Conservation (phyloP, 352 stramenopile species). For the Pythium biforme region DNA sequence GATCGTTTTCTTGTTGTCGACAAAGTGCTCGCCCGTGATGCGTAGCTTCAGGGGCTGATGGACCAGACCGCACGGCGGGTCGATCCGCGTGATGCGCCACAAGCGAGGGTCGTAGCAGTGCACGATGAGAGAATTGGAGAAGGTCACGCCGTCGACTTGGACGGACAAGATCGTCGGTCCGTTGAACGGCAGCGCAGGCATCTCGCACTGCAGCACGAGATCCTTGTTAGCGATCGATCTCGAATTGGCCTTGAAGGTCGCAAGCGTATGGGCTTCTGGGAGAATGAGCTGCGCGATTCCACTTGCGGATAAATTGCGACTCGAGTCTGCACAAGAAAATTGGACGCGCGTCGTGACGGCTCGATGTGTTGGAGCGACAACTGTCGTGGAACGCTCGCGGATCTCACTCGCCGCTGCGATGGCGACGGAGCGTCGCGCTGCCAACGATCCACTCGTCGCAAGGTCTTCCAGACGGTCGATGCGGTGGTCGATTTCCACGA, state of each 20-base stretch:
- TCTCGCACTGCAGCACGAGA: constrained; percentile 48
- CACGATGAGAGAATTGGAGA: constrained; percentile 64
- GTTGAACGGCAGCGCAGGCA: constrained; percentile 56
- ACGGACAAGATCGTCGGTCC: constrained; percentile 48
- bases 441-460: neutral
- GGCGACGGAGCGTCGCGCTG: neutral
- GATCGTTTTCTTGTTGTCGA: constrained; percentile 65
- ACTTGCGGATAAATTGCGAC: constrained; percentile 33
- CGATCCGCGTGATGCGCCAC: constrained; percentile 42
- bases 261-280: constrained; percentile 11
- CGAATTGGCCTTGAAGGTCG: constrained; percentile 8
- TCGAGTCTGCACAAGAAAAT: constrained; percentile 50
- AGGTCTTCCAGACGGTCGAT: neutral
- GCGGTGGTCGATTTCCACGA: constrained; percentile 13
- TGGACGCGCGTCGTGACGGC: constrained; percentile 23
- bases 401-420: neutral
- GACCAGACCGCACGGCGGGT: constrained; percentile 49
- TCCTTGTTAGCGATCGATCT: neutral
- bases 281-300: constrained; percentile 43
- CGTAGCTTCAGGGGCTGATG: constrained; percentile 32
- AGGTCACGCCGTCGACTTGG: constrained; percentile 43
- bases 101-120: constrained; percentile 70
- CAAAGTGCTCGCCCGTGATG: constrained; percentile 56
- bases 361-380: neutral
- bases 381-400: neutral